Percentiles rank a stretch among this genome's conserved stretches.
Evolutionary conservation across 192 early-diverging fungal species (phyloP).

Genomic region (Funneliformis geosporum): DNA sequence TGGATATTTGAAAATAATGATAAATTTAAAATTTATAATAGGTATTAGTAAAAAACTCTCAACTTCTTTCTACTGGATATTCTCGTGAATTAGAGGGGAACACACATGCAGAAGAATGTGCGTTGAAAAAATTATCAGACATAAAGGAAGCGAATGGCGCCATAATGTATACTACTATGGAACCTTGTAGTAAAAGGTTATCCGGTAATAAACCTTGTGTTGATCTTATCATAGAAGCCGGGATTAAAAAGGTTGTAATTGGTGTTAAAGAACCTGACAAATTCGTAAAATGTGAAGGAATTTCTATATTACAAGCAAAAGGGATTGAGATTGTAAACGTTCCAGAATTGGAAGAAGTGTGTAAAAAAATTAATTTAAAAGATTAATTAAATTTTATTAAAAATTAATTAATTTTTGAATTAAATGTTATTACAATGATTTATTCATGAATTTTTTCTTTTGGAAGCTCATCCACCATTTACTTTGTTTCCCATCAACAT

Average conservation of each 20-base stretch:
- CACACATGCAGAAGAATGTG: conserved; percentile 94
- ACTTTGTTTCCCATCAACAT: conserved; percentile 79
- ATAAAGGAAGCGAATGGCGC: conserved; percentile 41
- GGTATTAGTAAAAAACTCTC: conserved; percentile 40
- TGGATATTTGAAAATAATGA: not conserved
- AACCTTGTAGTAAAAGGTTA: conserved; percentile 80
- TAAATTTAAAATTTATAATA: not conserved
- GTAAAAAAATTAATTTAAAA: conserved; percentile 62
- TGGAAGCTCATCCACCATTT: conserved; percentile 99
- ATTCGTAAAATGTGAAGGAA: conserved; percentile 81
- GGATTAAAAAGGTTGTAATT: conserved; percentile 75
- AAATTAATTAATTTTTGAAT: not conserved
- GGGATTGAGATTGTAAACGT: conserved; percentile 80
- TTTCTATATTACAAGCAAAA: conserved; percentile 58
- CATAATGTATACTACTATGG: conserved; percentile 96
- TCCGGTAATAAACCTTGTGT: conserved; percentile 79
- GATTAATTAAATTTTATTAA: not conserved
- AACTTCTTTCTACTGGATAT: conserved; percentile 79
- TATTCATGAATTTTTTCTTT: conserved; percentile 98
- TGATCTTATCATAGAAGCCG: conserved; percentile 68
- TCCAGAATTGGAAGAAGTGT: conserved; percentile 70
- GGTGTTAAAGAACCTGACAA: conserved; percentile 86
- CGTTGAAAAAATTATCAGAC: conserved; percentile 70
- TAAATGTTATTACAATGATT: conserved; percentile 55
- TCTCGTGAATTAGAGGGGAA: conserved; percentile 95